These are phyloP conservation scores for Salix caprea DNA, from an alignment of 345 rosid species.

Conservation along the genomic window DNA sequence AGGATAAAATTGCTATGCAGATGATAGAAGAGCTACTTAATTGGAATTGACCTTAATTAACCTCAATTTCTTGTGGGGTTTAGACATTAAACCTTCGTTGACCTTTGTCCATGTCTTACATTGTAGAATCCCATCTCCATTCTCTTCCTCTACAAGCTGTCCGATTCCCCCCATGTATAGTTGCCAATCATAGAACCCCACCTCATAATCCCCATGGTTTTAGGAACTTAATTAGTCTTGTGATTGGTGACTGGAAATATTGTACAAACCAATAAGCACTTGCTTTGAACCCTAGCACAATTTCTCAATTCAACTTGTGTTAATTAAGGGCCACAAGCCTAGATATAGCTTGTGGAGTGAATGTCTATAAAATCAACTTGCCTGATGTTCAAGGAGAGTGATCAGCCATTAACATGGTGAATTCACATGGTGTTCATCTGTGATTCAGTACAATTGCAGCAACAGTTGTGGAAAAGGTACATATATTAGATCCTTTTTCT, in stretches of 20 bases:
- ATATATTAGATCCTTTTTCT: neutral
- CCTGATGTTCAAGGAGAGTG: neutral
- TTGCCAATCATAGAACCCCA: neutral
- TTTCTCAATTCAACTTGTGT: neutral
- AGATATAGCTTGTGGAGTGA: neutral
- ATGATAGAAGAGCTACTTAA: conserved; percentile 72
- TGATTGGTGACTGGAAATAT: neutral
- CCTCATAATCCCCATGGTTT: neutral
- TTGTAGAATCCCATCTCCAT: neutral
- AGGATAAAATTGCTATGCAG: conserved; percentile 57
- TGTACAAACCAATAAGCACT: neutral
- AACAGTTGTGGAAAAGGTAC: neutral
- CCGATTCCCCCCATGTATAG: neutral
- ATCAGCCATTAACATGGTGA: neutral
- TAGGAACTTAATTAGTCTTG: neutral
- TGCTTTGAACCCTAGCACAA: neutral
- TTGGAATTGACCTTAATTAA: conserved; percentile 28
- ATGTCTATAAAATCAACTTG: neutral
- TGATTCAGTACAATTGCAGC: neutral
- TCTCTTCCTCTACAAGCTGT: neutral
- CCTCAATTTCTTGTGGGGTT: neutral
- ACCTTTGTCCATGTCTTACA: neutral
- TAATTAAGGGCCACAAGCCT: neutral
- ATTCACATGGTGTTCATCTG: neutral
- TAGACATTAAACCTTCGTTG: neutral